Evolutionary conservation across 192 early-diverging fungal genomes (phyloP).

Genomic region (Allomyces arbusculus): DNA sequence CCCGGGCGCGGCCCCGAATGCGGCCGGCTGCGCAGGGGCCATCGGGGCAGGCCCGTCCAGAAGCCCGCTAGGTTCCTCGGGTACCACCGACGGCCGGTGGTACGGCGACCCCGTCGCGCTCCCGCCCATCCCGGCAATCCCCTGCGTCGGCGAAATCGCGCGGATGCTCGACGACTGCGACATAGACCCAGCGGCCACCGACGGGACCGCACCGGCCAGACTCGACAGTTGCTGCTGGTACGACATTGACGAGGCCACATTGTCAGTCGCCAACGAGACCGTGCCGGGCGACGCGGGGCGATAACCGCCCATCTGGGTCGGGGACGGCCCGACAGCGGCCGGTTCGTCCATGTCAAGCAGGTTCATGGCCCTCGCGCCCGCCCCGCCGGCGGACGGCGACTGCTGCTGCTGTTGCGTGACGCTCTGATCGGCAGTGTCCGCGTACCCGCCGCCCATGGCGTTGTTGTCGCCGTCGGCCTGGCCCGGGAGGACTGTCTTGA

Average conservation of each 20-base stretch:
- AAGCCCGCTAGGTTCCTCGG: background rate
- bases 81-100: background rate
- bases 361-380: slow-evolving; percentile 8
- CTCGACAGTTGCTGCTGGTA: background rate
- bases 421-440: background rate
- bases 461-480: background rate
- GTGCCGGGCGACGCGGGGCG: too few species aligned
- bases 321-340: background rate
- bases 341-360: background rate
- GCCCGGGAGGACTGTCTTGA: background rate
- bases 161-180: background rate
- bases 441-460: background rate
- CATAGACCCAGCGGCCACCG: background rate
- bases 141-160: too few species aligned
- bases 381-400: slow-evolving; percentile 2
- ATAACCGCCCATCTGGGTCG: background rate
- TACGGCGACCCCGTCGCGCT: background rate
- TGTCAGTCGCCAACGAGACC: background rate
- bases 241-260: background rate
- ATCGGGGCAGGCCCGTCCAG: background rate
- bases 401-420: slow-evolving; percentile 1
- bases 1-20: background rate
- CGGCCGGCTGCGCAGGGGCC: background rate
- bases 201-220: background rate
- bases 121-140: too few species aligned